Evolutionary conservation across 1,139 yeast species (phyloP).

Genomic region (Yamadazyma oceani): DNA sequence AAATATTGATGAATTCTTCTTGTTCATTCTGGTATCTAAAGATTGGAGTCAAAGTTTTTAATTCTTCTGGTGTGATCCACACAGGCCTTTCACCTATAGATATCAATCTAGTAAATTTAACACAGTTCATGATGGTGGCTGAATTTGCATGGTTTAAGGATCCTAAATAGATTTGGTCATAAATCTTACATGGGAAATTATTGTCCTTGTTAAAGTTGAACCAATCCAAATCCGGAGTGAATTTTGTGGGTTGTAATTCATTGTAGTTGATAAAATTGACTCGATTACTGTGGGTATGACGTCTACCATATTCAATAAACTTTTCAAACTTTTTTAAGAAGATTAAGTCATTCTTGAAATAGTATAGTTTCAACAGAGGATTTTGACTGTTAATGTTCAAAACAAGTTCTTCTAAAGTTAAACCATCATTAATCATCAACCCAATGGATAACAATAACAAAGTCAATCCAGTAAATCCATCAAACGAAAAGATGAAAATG

Average conservation of each 20-base stretch:
- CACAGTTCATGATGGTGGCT: conserved; percentile 25
- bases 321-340: conserved; percentile 35
- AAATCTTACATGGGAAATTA: conserved; percentile 38
- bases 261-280: conserved; percentile 14
- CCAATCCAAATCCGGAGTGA: conserved; percentile 29
- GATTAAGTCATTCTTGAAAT: conserved; percentile 31
- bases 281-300: conserved; percentile 7
- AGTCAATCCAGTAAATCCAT: conserved; percentile 44
- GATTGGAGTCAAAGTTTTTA: conserved; percentile 18
- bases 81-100: conserved; percentile 40
- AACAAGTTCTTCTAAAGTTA: conserved; percentile 25
- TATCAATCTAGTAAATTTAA: conserved; percentile 27
- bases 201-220: conserved; percentile 32
- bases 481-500: conserved; percentile 36
- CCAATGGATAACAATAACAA: conserved; percentile 29
- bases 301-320: conserved; percentile 21
- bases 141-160: conserved; percentile 39
- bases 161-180: conserved; percentile 34
- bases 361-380: conserved; percentile 27
- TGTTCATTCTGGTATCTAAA: conserved; percentile 26
- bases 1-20: conserved; percentile 22
- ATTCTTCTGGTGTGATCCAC: conserved; percentile 28
- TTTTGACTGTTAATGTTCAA: conserved; percentile 16
- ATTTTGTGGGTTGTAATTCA: conserved; percentile 6
- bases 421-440: conserved; percentile 20